These are phyloP conservation scores for Stellera chamaejasme DNA, from an alignment of 345 rosid genomes.

Conservation along the genomic window DNA sequence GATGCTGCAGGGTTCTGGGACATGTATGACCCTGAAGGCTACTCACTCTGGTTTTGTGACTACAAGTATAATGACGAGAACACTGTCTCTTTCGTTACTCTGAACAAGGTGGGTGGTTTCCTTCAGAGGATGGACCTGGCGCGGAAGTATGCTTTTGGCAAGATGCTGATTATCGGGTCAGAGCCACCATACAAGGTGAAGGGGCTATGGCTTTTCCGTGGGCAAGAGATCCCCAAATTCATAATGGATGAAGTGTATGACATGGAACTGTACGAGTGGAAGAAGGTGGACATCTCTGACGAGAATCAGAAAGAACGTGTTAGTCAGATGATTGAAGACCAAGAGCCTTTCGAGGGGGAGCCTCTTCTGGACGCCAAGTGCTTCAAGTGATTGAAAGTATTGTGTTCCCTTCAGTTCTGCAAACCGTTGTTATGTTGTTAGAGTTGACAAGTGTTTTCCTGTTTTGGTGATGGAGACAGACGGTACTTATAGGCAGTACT, in stretches of 20 bases:
- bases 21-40: constrained; percentile 98
- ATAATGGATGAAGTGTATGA: constrained; percentile 89
- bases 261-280: constrained; percentile 98
- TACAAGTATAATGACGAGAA: constrained; percentile 98
- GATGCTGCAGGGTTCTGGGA: constrained; percentile 95
- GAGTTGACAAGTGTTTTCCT: too few relatives aligned
- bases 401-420: too few relatives aligned
- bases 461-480: too few relatives aligned
- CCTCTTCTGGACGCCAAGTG: constrained; percentile 94
- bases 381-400: constrained; percentile 64
- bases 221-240: constrained; percentile 75
- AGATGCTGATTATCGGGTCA: constrained; percentile 83
- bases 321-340: constrained; percentile 91
- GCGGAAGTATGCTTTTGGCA: constrained; percentile 92
- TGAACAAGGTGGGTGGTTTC: constrained; percentile 95
- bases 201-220: constrained; percentile 98
- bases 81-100: constrained; percentile 73
- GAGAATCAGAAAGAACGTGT: constrained; percentile 91
- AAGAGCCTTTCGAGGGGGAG: constrained; percentile 92
- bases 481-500: too few relatives aligned
- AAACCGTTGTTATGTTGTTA: too few relatives aligned
- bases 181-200: constrained; percentile 84
- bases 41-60: constrained; percentile 96
- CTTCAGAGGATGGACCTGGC: constrained; percentile 95
- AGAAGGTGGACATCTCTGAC: constrained; percentile 67